Base-by-base conservation (phyloP, 805 yeast genomes). In the Kodamaea kakaduensis region DNA sequence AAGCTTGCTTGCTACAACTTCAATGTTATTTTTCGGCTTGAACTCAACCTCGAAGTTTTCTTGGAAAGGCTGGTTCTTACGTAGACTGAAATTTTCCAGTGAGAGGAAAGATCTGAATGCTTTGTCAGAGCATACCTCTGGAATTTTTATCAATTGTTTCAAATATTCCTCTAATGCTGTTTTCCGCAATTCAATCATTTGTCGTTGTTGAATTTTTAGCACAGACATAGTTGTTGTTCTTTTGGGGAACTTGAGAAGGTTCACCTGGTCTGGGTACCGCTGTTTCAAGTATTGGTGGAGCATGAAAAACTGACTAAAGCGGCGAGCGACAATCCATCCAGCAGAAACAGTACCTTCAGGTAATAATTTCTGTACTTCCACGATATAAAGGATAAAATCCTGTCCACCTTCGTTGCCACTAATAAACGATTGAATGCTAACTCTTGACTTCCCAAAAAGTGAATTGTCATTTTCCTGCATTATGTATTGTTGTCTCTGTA, bases 251-350 rank as follows among this genome's bases (percentile, higher is more conserved):
- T 64, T 71, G 10, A 81, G 47, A 2, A 52, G 54, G 5, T 64
- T 57, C 2, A 81, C 78, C 30, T 59, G 64, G 6, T 30, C 35
- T 0, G 78, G 71, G 46, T 78, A 81, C 28, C 59, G 64, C 2
- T 56, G 54, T 38, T 69, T 75, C 45, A 89, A 59, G 42, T 83
- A 78, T 41, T 75, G 77, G 51, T 89, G 78, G 21, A 89, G 63
- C 42, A 72, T 75, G 57, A 70, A 78, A 55, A 89, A 89, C 51
- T 90, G 96, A 47, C 84, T 84, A 51, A 79, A 89, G 38, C 97
- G 66, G 46, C 96, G 64, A 0, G 95, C 90, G n/a, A 88, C 84
- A 35, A 85, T 77, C 97, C 97, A 90, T 0, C 86, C 83, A 0
- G 89, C 86, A 2, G 75, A 64, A 4, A 71, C 68, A 6, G 61